Evolutionary conservation across 2,329 filamentous ascomycete species (phyloP), one percentile per base, ranked within the genome.

Genomic region (Sclerotinia spermophila): DNA sequence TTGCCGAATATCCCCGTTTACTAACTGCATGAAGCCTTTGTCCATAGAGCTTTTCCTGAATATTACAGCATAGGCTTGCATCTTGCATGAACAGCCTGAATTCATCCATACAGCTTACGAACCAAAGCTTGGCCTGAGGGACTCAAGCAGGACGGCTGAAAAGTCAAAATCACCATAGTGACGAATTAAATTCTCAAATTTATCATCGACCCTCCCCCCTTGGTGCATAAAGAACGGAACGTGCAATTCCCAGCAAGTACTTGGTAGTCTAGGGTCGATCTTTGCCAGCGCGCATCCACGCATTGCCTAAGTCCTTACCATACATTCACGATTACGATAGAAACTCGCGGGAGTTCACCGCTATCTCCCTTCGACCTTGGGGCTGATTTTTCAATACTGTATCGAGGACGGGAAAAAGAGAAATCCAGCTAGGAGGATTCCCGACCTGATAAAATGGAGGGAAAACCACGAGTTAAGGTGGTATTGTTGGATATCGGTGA

Each of bases 401-500:
- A 68, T 53, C 42, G 21, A 61, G 56, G 67, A 33, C n/a, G 55
- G n/a, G 8, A 6, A 7, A 42, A 35, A 10, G 60, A 35, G 60
- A 2, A 65, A 65, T 21, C 19, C 8, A 35, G 8, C n/a, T 8
- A 53, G 44, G 40, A 53, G 62, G 33, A 53, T 53, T 65, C 45
- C 45, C 24, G 33, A 27, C 13, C 7, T 53, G 44, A 40, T 4
- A 51, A 53, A 53, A 65, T 65, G 62, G 62, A 65, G 58, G 62
- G 24, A 2, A 42, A 27, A 33, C 13, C 45, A 48, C 44, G 21
- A 58, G 66, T 74, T 42, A 66, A 76, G 67, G 75, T 76, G 21
- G 73, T 79, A 38, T 66, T 79, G 40, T 72, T 79, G n/a, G 78
- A 79, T 75, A 79, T 79, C 55, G 78, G 78, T 79, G 72, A 73